phyloP scores from a whole-genome alignment of 192 early-diverging fungal species.

The Dissophora globulifera region DNA sequence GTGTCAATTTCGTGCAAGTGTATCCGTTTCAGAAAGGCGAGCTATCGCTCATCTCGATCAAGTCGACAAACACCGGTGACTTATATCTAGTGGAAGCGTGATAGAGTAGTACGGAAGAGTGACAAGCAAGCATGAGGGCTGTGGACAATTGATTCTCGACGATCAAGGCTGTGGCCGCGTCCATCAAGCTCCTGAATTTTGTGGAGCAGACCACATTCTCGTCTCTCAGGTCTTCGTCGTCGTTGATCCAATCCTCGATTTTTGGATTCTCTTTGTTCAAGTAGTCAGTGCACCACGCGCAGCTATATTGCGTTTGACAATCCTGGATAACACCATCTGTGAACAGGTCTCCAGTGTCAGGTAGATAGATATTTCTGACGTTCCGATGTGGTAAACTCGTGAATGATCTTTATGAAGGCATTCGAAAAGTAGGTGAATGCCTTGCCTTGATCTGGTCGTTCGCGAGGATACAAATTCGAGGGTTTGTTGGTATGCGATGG shows the following conservation, averaged over 20 bases:
- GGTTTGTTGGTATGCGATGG: neutral
- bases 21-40: too few species aligned
- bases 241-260: conserved; percentile 11
- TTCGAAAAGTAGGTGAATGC: conserved; percentile 2
- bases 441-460: neutral
- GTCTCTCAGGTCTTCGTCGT: neutral
- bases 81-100: too few species aligned
- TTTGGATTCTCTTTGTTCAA: conserved; percentile 7
- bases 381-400: conserved; percentile 9
- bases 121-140: neutral
- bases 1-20: too few species aligned
- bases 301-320: neutral
- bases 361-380: conserved; percentile 9
- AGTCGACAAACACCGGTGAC: too few species aligned
- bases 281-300: neutral
- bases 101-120: neutral
- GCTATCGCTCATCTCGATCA: too few species aligned
- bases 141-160: conserved; percentile 6
- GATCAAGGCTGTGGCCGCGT: neutral
- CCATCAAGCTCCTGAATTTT: neutral
- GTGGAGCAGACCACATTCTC: too few species aligned
- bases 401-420: conserved; percentile 4
- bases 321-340: neutral
- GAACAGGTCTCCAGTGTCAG: conserved; percentile 5
- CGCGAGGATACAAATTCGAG: neutral